Base-by-base conservation (phyloP, 768 basidiomycete species). In the Filobasidium wieringae region DNA sequence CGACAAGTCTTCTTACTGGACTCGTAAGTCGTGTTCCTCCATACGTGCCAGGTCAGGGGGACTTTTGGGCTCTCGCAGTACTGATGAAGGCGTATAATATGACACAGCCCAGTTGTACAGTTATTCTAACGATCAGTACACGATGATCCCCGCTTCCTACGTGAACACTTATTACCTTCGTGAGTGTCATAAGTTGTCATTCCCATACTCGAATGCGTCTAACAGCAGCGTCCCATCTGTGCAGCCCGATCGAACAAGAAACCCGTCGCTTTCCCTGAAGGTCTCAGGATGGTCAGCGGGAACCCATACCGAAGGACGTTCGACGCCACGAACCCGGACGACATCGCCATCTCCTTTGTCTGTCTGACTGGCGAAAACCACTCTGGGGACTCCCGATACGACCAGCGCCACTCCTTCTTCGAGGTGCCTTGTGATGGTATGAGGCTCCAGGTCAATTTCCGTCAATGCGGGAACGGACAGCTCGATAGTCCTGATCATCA, bases 1-100 rank as follows among this genome's bases (percentile, higher is more conserved):
- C 52, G 76, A 77, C 64, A 67, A 70, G 66, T 70, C 68, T 33
- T 68, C 69, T 58, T 76, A 75, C 63, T 75, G 74, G 74, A 53
- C 37, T 31, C 50, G 43, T 59, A 14, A 43, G 51, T 59, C 14
- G 9, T n/a, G 15, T 22, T 30, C 6, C 19, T 22, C n/a, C 3
- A 37, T 19, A 14, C 49, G 2, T 29, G 7, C 15, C 15, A 49
- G 3, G 45, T 24, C 24, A 4, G 15, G 15, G 4, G 7, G 15
- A 19, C 4, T 14, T 15, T 14, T 7, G 17, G 51, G 51, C 37
- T 41, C 8, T 27, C 7, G 3, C 17, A 12, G 5, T 5, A 27
- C 15, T 5, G 4, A 7, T 8, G 30, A n/a, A 5, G 2, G 32
- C 6, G n/a, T n/a, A n/a, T n/a, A n/a, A 3, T 11, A 31, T 43